Evolutionary conservation across 352 stramenopile species (phyloP), one percentile per base, ranked within the genome.

Genomic region (Phytophthora megakarya): DNA sequence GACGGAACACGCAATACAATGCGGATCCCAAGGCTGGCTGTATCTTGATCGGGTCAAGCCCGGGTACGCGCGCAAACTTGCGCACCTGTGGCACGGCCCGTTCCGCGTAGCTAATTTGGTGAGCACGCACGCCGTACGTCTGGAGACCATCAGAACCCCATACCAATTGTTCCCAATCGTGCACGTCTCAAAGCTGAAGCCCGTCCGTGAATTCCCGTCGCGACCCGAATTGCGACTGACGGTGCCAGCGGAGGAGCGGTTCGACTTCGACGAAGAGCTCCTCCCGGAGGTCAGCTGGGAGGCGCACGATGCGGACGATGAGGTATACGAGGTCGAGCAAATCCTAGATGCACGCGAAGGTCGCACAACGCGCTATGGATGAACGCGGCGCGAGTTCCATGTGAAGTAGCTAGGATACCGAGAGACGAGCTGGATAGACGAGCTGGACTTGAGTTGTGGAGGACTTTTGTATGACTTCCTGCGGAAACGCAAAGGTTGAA

Each of bases 221-320:
- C n/a, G n/a, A n/a, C 48, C 47, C 18, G 8, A 8, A 2, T 3
- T 32, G 5, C 21, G 12, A 3, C 16, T 45, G n/a, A 23, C 21
- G 7, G 23, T 46, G 0, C 15, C 21, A 0, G 22, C 10, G 3
- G 22, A 37, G 11, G 19, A 23, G 22, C 48, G 65, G 0, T 19
- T 61, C 0, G 67, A 74, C 35, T 76, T 74, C 12, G 72, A 80
- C 19, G 62, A 71, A 28, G 54, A 43, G 13, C 28, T 71, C 1
- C 30, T 71, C 0, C 62, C 62, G 3, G 48, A 65, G 21, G 62
- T 66, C 19, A 71, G 64, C 44, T 72, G 45, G 45, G 39, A 73
- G 16, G 23, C 7, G 12, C 21, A 19, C 0, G 15, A 40, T 0
- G 12, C 18, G n/a, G 38, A 9, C 1, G 28, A 50, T 1, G 25